Evolutionary conservation across 2,329 filamentous ascomycete genomes (phyloP), one percentile per base, ranked within the genome.

Genomic region (Fusarium tanahbumbuense): DNA sequence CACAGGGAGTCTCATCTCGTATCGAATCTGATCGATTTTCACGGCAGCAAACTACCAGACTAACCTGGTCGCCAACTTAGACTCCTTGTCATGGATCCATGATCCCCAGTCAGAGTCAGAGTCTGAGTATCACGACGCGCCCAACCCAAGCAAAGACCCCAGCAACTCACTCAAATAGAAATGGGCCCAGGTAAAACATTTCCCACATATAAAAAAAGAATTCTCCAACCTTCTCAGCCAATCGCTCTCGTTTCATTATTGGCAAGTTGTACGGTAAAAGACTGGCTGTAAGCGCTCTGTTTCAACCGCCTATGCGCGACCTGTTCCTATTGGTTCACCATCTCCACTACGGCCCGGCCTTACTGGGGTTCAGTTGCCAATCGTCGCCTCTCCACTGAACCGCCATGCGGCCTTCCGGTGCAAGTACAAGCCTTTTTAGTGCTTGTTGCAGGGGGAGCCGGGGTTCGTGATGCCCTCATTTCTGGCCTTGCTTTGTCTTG

Each of bases 61-160:
- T 37, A n/a, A 37, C 34, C 46, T 56, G 32, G 41, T 60, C 34
- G n/a, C 16, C 58, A 40, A 48, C 8, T 49, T 50, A 50, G 40
- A 32, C 45, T 34, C 44, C 18, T 44, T 65, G 34, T 56, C n/a
- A 30, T 44, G 18, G 18, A 32, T 25, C 30, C 50, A 52, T 57
- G 37, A 41, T 55, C 49, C 62, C 60, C 68, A 73, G 64, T 71
- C 67, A 75, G 34, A 37, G 64, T 30, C 28, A 3, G 28, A 15
- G 55, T 58, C 55, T 30, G 37, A 59, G 73, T 74, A 71, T 75
- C 73, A 70, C 66, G 59, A 74, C 56, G 71, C 73, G 73, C 73
- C 72, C 73, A 55, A 64, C 56, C 28, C 62, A 22, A 50, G 20
- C 15, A 11, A 45, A 65, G 64, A 64, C 52, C 62, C 55, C 37